Conservation (phyloP, 2,329 filamentous ascomycete species). For the Aureobasidium musti region DNA sequence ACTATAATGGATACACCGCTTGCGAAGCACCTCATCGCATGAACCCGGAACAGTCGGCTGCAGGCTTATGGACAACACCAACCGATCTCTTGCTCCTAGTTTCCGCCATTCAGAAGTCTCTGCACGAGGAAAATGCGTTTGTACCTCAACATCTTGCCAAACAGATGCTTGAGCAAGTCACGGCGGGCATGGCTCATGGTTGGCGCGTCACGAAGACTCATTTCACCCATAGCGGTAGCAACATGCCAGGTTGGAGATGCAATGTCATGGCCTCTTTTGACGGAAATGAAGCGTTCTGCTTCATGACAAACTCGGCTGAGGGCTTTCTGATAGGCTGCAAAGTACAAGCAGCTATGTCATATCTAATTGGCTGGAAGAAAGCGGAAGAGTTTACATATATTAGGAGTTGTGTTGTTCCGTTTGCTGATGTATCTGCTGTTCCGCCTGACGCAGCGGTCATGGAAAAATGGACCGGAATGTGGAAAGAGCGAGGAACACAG, state of each 20-base stretch:
- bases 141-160: constrained; percentile 31
- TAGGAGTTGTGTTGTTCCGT: not conserved
- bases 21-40: constrained; percentile 1
- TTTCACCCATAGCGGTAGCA: not conserved
- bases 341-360: not conserved
- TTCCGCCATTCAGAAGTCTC: constrained; percentile 33
- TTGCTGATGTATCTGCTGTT: not conserved
- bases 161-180: constrained; percentile 34
- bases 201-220: constrained; percentile 28
- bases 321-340: not conserved
- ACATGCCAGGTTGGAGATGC: not conserved
- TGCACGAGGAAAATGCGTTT: constrained; percentile 30
- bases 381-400: not conserved
- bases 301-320: constrained; percentile 4
- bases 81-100: constrained; percentile 35
- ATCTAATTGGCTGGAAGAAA: not conserved
- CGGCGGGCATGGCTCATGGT: constrained; percentile 31
- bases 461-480: not conserved
- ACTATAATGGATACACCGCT: constrained; percentile 32
- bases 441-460: not conserved
- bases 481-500: not conserved
- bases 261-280: not conserved
- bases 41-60: constrained; percentile 35
- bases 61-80: constrained; percentile 38
- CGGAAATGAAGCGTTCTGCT: not conserved